Evolutionary conservation across 768 basidiomycete species (phyloP).

Genomic region (Strobilomyces echinocephalus): DNA sequence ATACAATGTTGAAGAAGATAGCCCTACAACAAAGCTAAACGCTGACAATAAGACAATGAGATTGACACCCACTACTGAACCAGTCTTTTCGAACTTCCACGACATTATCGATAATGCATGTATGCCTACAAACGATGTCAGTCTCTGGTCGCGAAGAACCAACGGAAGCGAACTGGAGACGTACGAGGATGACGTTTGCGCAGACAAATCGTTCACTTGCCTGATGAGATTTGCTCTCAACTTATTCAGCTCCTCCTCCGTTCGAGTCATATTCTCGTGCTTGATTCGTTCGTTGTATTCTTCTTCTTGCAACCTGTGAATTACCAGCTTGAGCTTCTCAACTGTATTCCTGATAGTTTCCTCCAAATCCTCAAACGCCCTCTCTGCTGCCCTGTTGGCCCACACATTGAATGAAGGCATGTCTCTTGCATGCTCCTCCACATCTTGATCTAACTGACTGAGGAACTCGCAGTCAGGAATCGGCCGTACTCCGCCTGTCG

Average conservation of each 20-base stretch:
- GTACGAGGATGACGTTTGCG: background rate
- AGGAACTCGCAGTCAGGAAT: conserved; percentile 19
- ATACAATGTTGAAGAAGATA: background rate
- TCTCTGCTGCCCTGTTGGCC: background rate
- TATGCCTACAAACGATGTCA: background rate
- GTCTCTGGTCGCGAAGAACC: background rate
- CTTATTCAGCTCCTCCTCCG: background rate
- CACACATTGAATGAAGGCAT: background rate
- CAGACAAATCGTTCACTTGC: background rate
- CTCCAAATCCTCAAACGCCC: conserved; percentile 1
- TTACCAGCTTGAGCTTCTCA: background rate
- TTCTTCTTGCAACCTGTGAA: background rate
- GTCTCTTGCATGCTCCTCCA: background rate
- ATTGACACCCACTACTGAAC: background rate
- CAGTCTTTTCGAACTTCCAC: background rate
- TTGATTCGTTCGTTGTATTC: background rate
- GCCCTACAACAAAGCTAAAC: background rate
- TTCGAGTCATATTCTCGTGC: background rate
- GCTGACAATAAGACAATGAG: too few species aligned
- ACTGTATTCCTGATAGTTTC: background rate
- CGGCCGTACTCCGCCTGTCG: background rate
- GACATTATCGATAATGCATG: conserved; percentile 6
- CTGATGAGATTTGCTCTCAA: background rate
- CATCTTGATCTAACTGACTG: background rate
- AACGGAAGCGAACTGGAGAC: background rate